These are phyloP conservation scores for Pseudogymnoascus sp. DNA, from an alignment of 2,329 filamentous ascomycete species.

Conservation along the genomic window DNA sequence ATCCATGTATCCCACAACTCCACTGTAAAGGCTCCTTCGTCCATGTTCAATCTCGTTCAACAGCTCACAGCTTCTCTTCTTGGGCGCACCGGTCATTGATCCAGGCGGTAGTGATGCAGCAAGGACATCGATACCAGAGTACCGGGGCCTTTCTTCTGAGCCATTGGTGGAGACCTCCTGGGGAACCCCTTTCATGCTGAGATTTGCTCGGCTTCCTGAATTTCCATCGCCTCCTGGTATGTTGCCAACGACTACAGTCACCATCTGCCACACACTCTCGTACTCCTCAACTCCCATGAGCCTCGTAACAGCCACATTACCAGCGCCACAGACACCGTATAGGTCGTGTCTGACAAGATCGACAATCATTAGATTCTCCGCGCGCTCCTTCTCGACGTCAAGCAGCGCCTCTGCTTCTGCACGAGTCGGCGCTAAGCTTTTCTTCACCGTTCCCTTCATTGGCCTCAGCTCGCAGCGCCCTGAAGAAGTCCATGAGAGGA, in stretches of 20 bases:
- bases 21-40: conserved; percentile 69
- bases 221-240: conserved; percentile 32
- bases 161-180: conserved; percentile 6
- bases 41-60: conserved; percentile 62
- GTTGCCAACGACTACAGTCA: conserved; percentile 73
- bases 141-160: conserved; percentile 20
- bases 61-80: conserved; percentile 84
- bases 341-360: conserved; percentile 93
- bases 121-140: conserved; percentile 67
- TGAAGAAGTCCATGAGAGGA: conserved; percentile 57
- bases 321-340: conserved; percentile 71
- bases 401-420: conserved; percentile 65
- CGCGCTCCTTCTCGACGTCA: conserved; percentile 77
- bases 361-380: conserved; percentile 97
- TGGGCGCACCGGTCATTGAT: conserved; percentile 94
- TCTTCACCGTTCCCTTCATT: conserved; percentile 95
- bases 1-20: conserved; percentile 84
- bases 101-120: conserved; percentile 75
- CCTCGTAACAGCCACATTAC: conserved; percentile 64
- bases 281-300: conserved; percentile 87
- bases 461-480: conserved; percentile 73
- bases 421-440: conserved; percentile 58
- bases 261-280: conserved; percentile 83
- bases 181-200: not conserved
- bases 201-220: not conserved